Conservation (phyloP, 257 asterid genomes). For the Solanum medicagineum region DNA sequence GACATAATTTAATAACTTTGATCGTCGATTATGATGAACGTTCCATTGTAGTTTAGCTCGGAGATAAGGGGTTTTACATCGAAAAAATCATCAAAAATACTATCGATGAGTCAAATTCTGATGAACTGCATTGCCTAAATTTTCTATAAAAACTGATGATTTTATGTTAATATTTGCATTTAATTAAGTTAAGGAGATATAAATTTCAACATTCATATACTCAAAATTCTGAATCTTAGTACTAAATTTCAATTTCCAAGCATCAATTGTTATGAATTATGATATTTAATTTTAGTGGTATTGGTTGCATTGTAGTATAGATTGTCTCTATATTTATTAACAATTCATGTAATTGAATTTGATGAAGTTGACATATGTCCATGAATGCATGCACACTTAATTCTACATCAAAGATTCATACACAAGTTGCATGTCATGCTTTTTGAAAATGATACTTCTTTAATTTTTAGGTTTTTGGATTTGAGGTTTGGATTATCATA, state of each 20-base stretch:
- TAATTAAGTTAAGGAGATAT: neutral
- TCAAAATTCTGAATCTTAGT: neutral
- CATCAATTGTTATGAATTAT: neutral
- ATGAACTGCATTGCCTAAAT: neutral
- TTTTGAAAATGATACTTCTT: neutral
- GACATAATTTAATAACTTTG: neutral
- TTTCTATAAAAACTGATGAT: fast-evolving
- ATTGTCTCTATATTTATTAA: neutral
- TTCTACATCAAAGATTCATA: neutral
- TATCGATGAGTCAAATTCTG: too few relatives aligned
- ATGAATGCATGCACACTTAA: neutral
- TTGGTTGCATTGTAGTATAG: neutral
- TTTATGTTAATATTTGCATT: neutral
- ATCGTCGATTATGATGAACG: too few relatives aligned
- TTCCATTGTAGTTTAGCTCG: neutral
- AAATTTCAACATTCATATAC: neutral
- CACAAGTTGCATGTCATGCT: neutral
- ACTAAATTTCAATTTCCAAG: neutral
- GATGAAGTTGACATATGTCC: neutral
- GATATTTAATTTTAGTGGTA: neutral
- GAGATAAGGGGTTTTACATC: neutral
- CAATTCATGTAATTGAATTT: neutral
- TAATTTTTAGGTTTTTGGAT: neutral
- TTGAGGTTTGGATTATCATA: neutral
- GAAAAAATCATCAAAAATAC: too few relatives aligned